Percentiles rank a stretch among this genome's conserved stretches.
phyloP scores from a whole-genome alignment of 2,329 filamentous ascomycete genomes.

The Microcyclospora tardicrescens region DNA sequence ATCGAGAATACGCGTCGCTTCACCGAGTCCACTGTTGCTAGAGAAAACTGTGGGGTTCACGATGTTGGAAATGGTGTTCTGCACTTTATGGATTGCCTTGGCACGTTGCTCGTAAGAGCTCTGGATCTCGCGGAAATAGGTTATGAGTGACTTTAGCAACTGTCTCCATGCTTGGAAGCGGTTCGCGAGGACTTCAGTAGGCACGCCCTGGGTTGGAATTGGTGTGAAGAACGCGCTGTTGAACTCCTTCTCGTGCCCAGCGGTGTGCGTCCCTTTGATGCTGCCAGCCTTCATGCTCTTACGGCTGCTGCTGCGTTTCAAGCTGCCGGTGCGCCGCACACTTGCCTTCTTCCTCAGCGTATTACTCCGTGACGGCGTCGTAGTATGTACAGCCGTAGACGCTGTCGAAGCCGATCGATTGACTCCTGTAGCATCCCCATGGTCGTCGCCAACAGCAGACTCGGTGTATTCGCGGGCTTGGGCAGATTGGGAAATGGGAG shows the following conservation, averaged over 20 bases:
- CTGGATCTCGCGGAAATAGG: constrained; percentile 88
- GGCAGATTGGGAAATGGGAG: constrained; percentile 24
- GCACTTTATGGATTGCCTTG: constrained; percentile 70
- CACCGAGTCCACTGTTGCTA: constrained; percentile 68
- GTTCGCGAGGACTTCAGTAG: constrained; percentile 74
- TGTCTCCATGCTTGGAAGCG: constrained; percentile 95
- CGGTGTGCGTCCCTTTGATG: constrained; percentile 51
- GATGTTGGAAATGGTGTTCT: constrained; percentile 73
- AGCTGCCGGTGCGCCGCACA: constrained; percentile 56
- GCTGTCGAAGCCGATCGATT: constrained; percentile 47
- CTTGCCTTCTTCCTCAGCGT: constrained; percentile 85
- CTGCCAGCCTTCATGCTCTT: constrained; percentile 75
- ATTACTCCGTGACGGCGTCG: constrained; percentile 45
- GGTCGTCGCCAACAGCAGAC: constrained; percentile 45
- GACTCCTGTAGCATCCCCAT: constrained; percentile 26
- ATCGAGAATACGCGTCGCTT: constrained; percentile 69
- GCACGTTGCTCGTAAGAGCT: constrained; percentile 73
- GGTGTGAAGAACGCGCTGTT: constrained; percentile 84
- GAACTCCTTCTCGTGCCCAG: constrained; percentile 52
- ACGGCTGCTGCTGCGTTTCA: constrained; percentile 69
- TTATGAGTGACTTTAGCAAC: constrained; percentile 83
- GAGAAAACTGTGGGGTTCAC: constrained; percentile 64
- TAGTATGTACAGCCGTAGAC: constrained; percentile 33
- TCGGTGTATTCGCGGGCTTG: constrained; percentile 48
- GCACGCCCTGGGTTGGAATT: constrained; percentile 73